A percentile compares a stretch with the other conserved stretches of the same genome.
phyloP scores from a whole-genome alignment of 2,329 filamentous ascomycete genomes.

The Shiraia sp. region DNA sequence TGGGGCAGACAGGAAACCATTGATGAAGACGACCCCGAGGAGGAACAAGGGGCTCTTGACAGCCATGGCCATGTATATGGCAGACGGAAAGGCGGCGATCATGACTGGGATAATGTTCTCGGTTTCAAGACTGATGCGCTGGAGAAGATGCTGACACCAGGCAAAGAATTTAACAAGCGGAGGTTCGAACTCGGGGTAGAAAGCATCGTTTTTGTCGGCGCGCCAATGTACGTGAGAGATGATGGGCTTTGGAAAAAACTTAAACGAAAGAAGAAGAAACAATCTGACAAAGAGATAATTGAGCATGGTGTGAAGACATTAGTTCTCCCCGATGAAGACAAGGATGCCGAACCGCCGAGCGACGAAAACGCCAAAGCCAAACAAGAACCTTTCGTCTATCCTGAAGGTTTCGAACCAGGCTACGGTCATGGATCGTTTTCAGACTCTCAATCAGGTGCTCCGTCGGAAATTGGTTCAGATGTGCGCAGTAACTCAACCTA shows the following conservation, averaged over 20 bases:
- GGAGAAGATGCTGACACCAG: slow-evolving; percentile 46
- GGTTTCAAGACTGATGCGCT: slow-evolving; percentile 46
- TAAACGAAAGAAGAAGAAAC: slow-evolving; percentile 36
- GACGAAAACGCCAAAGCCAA: slow-evolving; percentile 12
- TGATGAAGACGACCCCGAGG: slow-evolving; percentile 40
- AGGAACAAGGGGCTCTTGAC: slow-evolving; percentile 15
- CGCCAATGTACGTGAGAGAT: slow-evolving; percentile 48
- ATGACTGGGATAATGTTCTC: slow-evolving; percentile 45
- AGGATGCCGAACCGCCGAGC: slow-evolving; percentile 9
- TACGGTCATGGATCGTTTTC: slow-evolving; percentile 45
- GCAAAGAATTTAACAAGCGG: slow-evolving; percentile 44
- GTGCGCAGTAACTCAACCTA: slow-evolving; percentile 46
- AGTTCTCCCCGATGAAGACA: slow-evolving; percentile 21
- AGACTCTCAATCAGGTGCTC: slow-evolving; percentile 31
- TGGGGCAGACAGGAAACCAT: slow-evolving; percentile 43
- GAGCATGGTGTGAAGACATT: slow-evolving; percentile 26
- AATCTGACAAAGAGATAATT: slow-evolving; percentile 20
- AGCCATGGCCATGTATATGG: too few species aligned
- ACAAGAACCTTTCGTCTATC: slow-evolving; percentile 36
- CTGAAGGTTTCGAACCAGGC: slow-evolving; percentile 44
- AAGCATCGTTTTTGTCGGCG: slow-evolving; percentile 45
- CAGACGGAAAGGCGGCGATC: slow-evolving; percentile 32
- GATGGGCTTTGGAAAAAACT: slow-evolving; percentile 47
- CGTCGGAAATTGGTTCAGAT: slow-evolving; percentile 45
- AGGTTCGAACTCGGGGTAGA: slow-evolving; percentile 48